These are phyloP conservation scores for Gaeumannomyces tritici DNA, from an alignment of 2,329 filamentous ascomycete genomes.

Conservation along the genomic window DNA sequence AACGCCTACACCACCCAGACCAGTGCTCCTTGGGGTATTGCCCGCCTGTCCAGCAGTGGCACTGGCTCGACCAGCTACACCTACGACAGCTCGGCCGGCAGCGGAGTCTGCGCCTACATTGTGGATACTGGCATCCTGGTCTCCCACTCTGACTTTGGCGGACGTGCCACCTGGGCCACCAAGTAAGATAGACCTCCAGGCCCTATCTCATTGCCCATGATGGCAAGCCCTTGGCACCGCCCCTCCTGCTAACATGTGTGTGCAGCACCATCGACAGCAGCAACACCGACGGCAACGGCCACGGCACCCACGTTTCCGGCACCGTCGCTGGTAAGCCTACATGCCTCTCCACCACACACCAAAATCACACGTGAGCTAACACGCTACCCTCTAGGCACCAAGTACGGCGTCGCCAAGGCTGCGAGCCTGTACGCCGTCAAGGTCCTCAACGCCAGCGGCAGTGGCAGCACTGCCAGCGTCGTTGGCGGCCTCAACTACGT, in stretches of 20 bases:
- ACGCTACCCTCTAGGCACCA: constrained; percentile 13
- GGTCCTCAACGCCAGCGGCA: constrained; percentile 28
- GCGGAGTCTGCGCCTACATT: constrained; percentile 23
- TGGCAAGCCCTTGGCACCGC: no score
- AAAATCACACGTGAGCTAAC: not conserved
- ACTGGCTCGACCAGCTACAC: constrained; percentile 14
- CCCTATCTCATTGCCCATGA: no score
- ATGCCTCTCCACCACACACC: not conserved
- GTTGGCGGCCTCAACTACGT: constrained; percentile 35
- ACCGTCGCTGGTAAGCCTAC: constrained; percentile 23
- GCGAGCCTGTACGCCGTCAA: constrained; percentile 33
- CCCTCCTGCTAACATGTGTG: not conserved
- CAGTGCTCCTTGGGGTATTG: constrained; percentile 17
- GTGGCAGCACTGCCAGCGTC: constrained; percentile 27
- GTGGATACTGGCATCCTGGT: constrained; percentile 39
- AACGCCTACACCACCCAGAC: constrained; percentile 16
- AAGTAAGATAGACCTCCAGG: constrained; percentile 26
- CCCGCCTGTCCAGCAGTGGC: constrained; percentile 15
- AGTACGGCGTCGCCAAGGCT: constrained; percentile 36
- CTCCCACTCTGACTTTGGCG: constrained; percentile 29
- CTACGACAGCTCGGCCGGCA: constrained; percentile 19
- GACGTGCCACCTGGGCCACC: constrained; percentile 27
- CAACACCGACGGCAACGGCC: constrained; percentile 31
- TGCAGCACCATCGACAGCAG: constrained; percentile 15
- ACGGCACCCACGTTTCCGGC: constrained; percentile 37